Conservation (phyloP, 2,329 filamentous ascomycete species). For the Chrysoporthe austroafricana region DNA sequence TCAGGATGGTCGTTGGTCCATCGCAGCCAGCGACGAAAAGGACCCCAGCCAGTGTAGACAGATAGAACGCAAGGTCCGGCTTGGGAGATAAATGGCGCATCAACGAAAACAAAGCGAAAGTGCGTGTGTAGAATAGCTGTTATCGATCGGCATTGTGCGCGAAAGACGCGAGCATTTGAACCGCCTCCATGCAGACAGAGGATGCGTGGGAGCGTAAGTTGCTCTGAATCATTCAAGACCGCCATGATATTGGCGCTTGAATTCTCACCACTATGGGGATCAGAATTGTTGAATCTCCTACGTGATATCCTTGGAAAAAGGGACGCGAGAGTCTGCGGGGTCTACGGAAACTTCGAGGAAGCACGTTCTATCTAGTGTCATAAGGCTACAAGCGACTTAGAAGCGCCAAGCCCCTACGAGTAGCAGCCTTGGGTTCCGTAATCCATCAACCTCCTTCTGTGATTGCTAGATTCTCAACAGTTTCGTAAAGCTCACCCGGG, state of each 20-base stretch:
- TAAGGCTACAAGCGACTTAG: not conserved
- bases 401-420: not conserved
- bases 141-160: not conserved
- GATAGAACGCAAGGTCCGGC: not conserved
- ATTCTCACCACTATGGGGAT: not conserved
- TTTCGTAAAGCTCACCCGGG: not conserved
- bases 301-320: no score
- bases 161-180: not conserved
- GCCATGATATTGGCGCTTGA: not conserved
- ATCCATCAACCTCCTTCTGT: not conserved
- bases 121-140: not conserved
- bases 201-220: not conserved
- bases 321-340: not conserved
- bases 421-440: not conserved
- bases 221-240: not conserved
- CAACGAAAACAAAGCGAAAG: not conserved
- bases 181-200: not conserved
- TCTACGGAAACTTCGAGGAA: not conserved
- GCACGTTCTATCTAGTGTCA: not conserved
- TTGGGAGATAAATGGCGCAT: not conserved
- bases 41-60: not conserved
- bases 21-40: constrained; percentile 1
- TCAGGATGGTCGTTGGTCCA: not conserved
- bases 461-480: not conserved
- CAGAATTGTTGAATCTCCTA: not conserved